These are phyloP conservation scores for Plasmodium berghei DNA, from an alignment of 169 alveolate genomes.

Conservation along the genomic window DNA sequence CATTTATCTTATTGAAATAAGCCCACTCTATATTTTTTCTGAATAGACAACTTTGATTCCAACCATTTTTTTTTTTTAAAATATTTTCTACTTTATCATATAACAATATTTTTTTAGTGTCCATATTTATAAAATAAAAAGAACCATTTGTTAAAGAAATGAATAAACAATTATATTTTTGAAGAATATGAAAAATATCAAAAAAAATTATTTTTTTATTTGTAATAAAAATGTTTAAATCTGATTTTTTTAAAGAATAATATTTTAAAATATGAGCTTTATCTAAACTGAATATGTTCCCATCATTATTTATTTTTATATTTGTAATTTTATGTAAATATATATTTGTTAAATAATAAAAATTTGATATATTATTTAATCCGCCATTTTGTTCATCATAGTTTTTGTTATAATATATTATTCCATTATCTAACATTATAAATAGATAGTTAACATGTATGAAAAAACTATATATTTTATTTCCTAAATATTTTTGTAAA, in stretches of 20 bases:
- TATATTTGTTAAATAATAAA: conserved; percentile 22
- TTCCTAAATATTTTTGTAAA: conserved; percentile 29
- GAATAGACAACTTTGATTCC: not conserved
- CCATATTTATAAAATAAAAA: conserved; percentile 21
- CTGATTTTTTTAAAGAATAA: conserved; percentile 1
- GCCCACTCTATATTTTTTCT: conserved; percentile 18
- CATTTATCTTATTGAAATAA: conserved; percentile 34
- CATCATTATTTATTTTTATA: conserved; percentile 11
- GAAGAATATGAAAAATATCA: conserved; percentile 9
- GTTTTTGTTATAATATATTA: conserved; percentile 30
- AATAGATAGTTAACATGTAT: conserved; percentile 1
- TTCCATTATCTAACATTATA: conserved; percentile 38
- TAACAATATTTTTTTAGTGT: conserved; percentile 21
- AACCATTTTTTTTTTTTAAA: not conserved
- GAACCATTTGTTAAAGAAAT: conserved; percentile 41
- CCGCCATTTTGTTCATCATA: not conserved
- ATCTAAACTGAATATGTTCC: conserved; percentile 21
- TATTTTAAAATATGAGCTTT: conserved; percentile 23
- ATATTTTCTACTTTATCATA: not conserved
- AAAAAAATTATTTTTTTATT: conserved; percentile 6
- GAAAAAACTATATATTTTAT: conserved; percentile 7
- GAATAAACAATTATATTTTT: conserved; percentile 25
- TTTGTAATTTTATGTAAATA: conserved; percentile 19
- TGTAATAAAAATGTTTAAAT: conserved; percentile 23
- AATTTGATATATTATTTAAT: conserved; percentile 10